phyloP scores from a whole-genome alignment of 352 stramenopile genomes.

The Phytophthora palmivora region DNA sequence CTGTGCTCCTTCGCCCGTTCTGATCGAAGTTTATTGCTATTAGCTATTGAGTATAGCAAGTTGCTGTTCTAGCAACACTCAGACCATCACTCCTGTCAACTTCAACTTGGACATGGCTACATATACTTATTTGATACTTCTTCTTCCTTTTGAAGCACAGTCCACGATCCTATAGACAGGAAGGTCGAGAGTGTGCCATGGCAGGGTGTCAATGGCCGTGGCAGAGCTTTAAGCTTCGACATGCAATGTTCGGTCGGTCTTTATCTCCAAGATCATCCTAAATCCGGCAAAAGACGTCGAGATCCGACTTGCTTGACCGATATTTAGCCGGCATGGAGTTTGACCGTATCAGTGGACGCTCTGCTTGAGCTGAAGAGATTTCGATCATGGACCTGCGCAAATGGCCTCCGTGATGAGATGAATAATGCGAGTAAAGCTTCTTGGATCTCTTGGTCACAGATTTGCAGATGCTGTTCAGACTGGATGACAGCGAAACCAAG shows the following conservation, averaged over 20 bases:
- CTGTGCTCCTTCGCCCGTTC: too few relatives aligned
- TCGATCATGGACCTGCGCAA: slow-evolving; percentile 22
- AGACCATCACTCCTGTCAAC: slow-evolving; percentile 25
- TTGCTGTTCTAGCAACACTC: too few relatives aligned
- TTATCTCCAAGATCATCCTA: neutral
- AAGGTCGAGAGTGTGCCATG: neutral
- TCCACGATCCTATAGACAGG: slow-evolving; percentile 5
- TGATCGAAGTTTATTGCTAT: too few relatives aligned
- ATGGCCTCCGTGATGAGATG: neutral
- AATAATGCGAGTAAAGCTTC: slow-evolving; percentile 2
- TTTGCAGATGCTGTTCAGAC: neutral
- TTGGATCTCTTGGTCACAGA: slow-evolving; percentile 2
- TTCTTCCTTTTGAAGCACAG: slow-evolving; percentile 6
- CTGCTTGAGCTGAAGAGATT: neutral
- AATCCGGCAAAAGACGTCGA: slow-evolving; percentile 15
- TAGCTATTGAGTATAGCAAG: too few relatives aligned
- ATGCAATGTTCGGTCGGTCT: neutral
- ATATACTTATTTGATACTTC: slow-evolving; percentile 1
- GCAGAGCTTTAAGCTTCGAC: slow-evolving; percentile 6
- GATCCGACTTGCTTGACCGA: slow-evolving; percentile 19
- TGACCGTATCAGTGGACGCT: slow-evolving; percentile 3
- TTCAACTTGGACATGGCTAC: slow-evolving; percentile 27
- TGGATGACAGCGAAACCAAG: slow-evolving; percentile 21
- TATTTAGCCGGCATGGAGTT: slow-evolving; percentile 23
- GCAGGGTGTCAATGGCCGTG: neutral